These are phyloP conservation scores for Colletotrichum gigasporum DNA, from an alignment of 2,329 filamentous ascomycete species.

Conservation along the genomic window DNA sequence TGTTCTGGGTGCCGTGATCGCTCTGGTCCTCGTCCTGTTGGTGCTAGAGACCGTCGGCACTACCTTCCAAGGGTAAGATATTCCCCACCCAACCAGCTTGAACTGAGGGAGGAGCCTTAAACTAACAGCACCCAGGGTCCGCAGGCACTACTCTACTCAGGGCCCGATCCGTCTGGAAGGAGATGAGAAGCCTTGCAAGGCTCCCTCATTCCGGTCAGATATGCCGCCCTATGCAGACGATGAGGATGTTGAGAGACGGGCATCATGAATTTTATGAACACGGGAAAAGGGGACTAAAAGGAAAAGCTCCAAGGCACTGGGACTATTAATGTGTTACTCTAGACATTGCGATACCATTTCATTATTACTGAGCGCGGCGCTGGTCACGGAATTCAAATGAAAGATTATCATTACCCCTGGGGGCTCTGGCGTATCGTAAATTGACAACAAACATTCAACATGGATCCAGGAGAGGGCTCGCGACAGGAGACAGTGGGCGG, in stretches of 20 bases:
- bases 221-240: not conserved
- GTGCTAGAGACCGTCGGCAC: constrained; percentile 26
- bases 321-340: constrained; percentile 20
- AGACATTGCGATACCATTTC: constrained; percentile 25
- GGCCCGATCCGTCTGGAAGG: constrained; percentile 16
- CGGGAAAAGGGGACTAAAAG: not conserved
- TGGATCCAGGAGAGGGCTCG: no score
- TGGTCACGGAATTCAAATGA: constrained; percentile 1
- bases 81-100: not conserved
- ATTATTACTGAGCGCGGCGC: constrained; percentile 21
- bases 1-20: constrained; percentile 25
- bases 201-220: constrained; percentile 20
- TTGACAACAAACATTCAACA: no score
- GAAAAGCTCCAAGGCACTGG: not conserved
- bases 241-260: not conserved
- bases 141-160: constrained; percentile 17
- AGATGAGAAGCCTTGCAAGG: constrained; percentile 17
- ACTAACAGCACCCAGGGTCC: constrained; percentile 11
- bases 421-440: not conserved
- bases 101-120: not conserved
- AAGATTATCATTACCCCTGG: not conserved
- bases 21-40: constrained; percentile 16
- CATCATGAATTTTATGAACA: not conserved
- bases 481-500: no score
- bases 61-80: constrained; percentile 24